phyloP scores from a whole-genome alignment of 176 grass and related monocot genomes.

The Raddia distichophylla region DNA sequence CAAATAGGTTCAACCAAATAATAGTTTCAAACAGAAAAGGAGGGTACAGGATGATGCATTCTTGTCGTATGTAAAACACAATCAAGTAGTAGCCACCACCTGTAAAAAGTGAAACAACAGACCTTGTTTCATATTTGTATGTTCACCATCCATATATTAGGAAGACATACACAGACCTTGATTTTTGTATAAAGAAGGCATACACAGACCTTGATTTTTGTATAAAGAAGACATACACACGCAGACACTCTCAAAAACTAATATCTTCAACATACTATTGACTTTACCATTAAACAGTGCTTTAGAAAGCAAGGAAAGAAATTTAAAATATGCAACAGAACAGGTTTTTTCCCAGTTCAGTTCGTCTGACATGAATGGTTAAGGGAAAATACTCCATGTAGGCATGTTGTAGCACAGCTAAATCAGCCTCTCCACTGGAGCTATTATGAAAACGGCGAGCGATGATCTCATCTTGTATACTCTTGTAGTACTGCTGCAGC shows the following conservation, averaged over 20 bases:
- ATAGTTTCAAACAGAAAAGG: not conserved
- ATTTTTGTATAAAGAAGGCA: too few relatives aligned
- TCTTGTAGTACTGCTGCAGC: too few relatives aligned
- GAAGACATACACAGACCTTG: too few relatives aligned
- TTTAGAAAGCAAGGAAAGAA: not conserved
- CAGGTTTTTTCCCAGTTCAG: too few relatives aligned
- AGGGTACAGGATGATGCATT: not conserved
- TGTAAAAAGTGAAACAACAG: not conserved
- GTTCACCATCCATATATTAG: not conserved
- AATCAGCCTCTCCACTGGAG: too few relatives aligned
- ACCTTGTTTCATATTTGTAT: not conserved
- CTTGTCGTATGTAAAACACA: not conserved
- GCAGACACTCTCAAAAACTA: not conserved
- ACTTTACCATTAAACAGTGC: not conserved
- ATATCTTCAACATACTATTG: not conserved
- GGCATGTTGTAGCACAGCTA: too few relatives aligned
- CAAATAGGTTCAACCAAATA: not conserved
- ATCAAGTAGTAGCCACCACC: not conserved
- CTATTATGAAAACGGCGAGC: too few relatives aligned
- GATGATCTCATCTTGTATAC: too few relatives aligned
- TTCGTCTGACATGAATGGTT: too few relatives aligned
- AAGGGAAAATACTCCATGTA: too few relatives aligned
- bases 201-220: not conserved
- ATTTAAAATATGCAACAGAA: not conserved
- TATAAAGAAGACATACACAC: not conserved